phyloP scores from a whole-genome alignment of 2,329 filamentous ascomycete genomes.

The Ceratocystis papillata region DNA sequence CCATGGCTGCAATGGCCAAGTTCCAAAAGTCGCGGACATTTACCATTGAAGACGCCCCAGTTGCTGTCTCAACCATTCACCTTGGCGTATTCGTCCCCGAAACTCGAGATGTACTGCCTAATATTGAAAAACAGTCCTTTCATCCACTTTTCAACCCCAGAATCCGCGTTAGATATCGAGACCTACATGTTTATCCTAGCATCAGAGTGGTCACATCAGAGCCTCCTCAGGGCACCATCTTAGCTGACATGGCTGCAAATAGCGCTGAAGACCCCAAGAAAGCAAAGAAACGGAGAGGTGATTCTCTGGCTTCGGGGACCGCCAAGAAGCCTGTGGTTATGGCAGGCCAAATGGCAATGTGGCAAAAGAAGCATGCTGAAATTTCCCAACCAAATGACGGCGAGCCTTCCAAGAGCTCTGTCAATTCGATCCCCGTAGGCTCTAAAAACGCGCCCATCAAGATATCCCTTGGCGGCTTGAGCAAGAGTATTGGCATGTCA shows the following conservation, averaged over 20 bases:
- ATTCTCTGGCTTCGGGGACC: slow-evolving; percentile 30
- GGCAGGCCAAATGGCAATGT: slow-evolving; percentile 37
- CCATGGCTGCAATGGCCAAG: slow-evolving; percentile 60
- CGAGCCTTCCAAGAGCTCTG: slow-evolving; percentile 15
- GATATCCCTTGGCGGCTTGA: slow-evolving; percentile 29
- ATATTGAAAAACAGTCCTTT: slow-evolving; percentile 56
- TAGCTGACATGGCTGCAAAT: slow-evolving; percentile 27
- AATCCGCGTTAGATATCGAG: slow-evolving; percentile 64
- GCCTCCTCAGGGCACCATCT: slow-evolving; percentile 25
- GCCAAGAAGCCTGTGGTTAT: slow-evolving; percentile 35
- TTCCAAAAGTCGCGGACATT: slow-evolving; percentile 63
- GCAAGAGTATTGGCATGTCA: slow-evolving; percentile 13
- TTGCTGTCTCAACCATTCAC: slow-evolving; percentile 64
- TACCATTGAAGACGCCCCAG: slow-evolving; percentile 62
- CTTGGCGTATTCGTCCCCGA: slow-evolving; percentile 76
- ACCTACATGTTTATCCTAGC: slow-evolving; percentile 59
- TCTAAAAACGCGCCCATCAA: slow-evolving; percentile 28
- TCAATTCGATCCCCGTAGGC: slow-evolving; percentile 14
- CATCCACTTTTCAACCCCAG: slow-evolving; percentile 57
- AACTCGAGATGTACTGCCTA: slow-evolving; percentile 44
- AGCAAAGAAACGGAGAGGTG: slow-evolving; percentile 46
- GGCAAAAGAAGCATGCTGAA: slow-evolving; percentile 38
- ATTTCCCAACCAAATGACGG: slow-evolving; percentile 27
- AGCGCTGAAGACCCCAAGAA: slow-evolving; percentile 32
- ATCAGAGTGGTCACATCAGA: slow-evolving; percentile 49